Evolutionary conservation across 306 rosid genomes (phyloP).

Genomic region (Fragaria ananassa): DNA sequence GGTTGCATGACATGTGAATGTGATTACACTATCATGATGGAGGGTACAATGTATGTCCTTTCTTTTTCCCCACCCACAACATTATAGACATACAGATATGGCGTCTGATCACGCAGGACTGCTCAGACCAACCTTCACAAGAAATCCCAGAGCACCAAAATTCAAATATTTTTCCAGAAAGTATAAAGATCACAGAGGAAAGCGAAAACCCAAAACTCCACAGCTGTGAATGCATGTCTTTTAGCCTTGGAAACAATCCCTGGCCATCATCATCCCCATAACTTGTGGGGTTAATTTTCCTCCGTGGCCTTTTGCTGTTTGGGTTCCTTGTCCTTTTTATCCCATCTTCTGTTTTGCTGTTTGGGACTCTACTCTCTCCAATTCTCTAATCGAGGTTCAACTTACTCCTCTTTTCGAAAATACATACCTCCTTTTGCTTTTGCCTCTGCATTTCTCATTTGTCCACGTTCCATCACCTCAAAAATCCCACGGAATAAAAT

Average conservation of each 20-base stretch:
- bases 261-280: conserved; percentile 13
- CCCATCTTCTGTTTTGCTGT: conserved; percentile 27
- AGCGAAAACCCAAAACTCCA: conserved; percentile 32
- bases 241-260: conserved; percentile 26
- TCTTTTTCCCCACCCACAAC: conserved; percentile 17
- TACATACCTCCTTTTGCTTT: conserved; percentile 31
- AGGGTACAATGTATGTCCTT: conserved; percentile 26
- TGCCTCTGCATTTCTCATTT: conserved; percentile 53
- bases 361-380: conserved; percentile 27
- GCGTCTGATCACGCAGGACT: conserved; percentile 46
- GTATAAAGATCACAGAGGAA: conserved; percentile 6
- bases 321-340: conserved; percentile 44
- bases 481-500: conserved; percentile 25
- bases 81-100: conserved; percentile 27
- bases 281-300: conserved; percentile 20
- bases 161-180: not conserved
- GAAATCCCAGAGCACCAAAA: conserved; percentile 30
- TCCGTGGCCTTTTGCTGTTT: conserved; percentile 37
- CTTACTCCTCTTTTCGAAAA: conserved; percentile 40
- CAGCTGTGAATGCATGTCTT: conserved; percentile 60
- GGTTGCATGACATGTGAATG: conserved; percentile 13
- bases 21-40: conserved; percentile 39
- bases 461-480: conserved; percentile 73
- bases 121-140: conserved; percentile 37
- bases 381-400: conserved; percentile 42